Base-by-base conservation (phyloP, 805 yeast species). In the Myxozyma udenii region DNA sequence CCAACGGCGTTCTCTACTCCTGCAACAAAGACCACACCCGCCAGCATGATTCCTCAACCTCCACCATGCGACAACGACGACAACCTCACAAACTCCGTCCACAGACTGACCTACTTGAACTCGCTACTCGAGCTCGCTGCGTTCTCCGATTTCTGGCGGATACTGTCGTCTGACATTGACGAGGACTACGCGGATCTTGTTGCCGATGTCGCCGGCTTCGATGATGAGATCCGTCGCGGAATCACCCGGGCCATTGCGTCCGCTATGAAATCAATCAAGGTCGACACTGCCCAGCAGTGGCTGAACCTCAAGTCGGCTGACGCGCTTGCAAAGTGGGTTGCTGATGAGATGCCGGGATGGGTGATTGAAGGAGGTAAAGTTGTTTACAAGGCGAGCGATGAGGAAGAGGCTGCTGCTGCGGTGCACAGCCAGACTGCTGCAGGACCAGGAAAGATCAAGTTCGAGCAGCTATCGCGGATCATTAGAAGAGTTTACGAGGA, bases 161-260 rank as follows among this genome's bases (percentile, higher is more conserved):
- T 55, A 4, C 64, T 61, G 44, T 61, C 62, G 42, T 55, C 60
- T 28, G 66, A 61, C 51, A 62, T 60, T 41, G 60, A 61, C 30
- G 69, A 67, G 41, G 70, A 67, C 37, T 62, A 62, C 46, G 70
- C 66, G 21, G 72, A 67, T 35, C 44, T 57, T 12, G 58, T 67
- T 4, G 66, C 67, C n/a, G 70, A 66, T 28, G 66, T 70, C 24
- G 46, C 36, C 14, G 66, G 64, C 12, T 69, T 69, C 50, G 70
- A 66, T 25, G 68, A 64, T 45, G 63, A 60, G 22, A 62, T 69
- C 24, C 54, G 72, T 32, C 47, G 41, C 21, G 62, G 66, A 11
- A 66, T 69, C 41, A 62, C 66, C 25, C 54, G 62, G 42, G 62
- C 70, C 7, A 60, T 69, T 24, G 55, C 52, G 44, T 50, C 61